These are phyloP conservation scores for Catunica adiposa DNA, from an alignment of 2,329 filamentous ascomycete species.

Conservation along the genomic window DNA sequence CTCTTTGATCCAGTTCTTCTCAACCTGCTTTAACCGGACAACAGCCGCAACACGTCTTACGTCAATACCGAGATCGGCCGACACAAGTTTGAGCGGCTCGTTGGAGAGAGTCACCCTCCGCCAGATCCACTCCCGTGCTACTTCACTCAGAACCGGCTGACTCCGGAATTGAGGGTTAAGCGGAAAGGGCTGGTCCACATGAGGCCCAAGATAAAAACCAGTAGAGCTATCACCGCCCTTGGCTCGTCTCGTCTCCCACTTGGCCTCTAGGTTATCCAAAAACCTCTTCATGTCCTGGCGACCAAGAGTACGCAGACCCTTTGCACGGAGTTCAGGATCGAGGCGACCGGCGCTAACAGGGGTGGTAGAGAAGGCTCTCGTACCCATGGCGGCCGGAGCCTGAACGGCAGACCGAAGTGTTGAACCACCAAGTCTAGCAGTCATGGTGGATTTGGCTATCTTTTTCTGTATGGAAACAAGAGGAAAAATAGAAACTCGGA, in stretches of 20 bases:
- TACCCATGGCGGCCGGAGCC: background rate
- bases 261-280: constrained; percentile 14
- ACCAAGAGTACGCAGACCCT: constrained; percentile 11
- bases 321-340: constrained; percentile 9
- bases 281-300: constrained; percentile 14
- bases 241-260: constrained; percentile 15
- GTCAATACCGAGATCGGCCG: constrained; percentile 60
- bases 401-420: background rate
- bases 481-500: constrained; percentile 1
- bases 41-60: constrained; percentile 74
- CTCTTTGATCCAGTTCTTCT: constrained; percentile 59
- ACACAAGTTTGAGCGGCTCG: constrained; percentile 57
- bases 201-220: constrained; percentile 24
- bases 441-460: constrained; percentile 1
- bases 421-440: background rate
- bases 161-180: constrained; percentile 55
- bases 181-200: constrained; percentile 48
- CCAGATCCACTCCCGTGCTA: constrained; percentile 58
- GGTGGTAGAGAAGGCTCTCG: background rate
- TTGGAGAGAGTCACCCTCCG: constrained; percentile 46
- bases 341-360: constrained; percentile 7
- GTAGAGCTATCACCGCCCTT: constrained; percentile 15
- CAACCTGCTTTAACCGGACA: constrained; percentile 68
- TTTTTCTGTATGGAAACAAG: background rate
- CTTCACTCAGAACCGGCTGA: constrained; percentile 56